These are phyloP conservation scores for Aspergillus sclerotialis DNA, from an alignment of 2,329 filamentous ascomycete species.

Conservation along the genomic window DNA sequence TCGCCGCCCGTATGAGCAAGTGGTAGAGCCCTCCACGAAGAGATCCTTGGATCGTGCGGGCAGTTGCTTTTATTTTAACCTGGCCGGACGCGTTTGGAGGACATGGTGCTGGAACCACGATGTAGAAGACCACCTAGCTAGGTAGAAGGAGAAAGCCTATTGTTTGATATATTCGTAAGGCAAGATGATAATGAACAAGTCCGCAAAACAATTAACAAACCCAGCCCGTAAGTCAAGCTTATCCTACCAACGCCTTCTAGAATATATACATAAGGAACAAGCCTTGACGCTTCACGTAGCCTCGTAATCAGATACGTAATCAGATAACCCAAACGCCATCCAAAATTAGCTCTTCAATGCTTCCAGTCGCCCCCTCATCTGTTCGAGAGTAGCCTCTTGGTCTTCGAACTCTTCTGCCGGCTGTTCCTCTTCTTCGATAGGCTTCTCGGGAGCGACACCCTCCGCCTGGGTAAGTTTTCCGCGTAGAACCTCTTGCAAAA, in stretches of 20 bases:
- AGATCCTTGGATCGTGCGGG: too few relatives aligned
- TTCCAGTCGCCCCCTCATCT: constrained; percentile 89
- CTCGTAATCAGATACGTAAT: too few relatives aligned
- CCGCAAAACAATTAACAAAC: background rate
- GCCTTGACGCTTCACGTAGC: too few relatives aligned
- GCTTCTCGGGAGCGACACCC: constrained; percentile 48
- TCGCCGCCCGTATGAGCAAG: too few relatives aligned
- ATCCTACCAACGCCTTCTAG: background rate
- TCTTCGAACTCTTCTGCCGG: constrained; percentile 71
- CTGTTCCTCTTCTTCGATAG: constrained; percentile 46
- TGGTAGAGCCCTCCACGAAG: too few relatives aligned
- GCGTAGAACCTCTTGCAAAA: constrained; percentile 83
- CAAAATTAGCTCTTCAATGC: constrained; percentile 70
- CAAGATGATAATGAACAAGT: constrained; percentile 2
- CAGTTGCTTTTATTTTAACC: too few relatives aligned
- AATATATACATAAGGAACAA: constrained; percentile 3
- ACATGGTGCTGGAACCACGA: too few relatives aligned
- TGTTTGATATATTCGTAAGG: background rate
- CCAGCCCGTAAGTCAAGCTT: background rate
- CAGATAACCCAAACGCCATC: background rate
- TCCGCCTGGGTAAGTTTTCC: constrained; percentile 65
- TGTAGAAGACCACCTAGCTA: too few relatives aligned
- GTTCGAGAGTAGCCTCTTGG: constrained; percentile 81
- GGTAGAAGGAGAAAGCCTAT: too few relatives aligned
- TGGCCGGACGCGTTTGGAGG: too few relatives aligned